phyloP scores from a whole-genome alignment of 2,329 filamentous ascomycete genomes.

The Apiospora phragmitis region DNA sequence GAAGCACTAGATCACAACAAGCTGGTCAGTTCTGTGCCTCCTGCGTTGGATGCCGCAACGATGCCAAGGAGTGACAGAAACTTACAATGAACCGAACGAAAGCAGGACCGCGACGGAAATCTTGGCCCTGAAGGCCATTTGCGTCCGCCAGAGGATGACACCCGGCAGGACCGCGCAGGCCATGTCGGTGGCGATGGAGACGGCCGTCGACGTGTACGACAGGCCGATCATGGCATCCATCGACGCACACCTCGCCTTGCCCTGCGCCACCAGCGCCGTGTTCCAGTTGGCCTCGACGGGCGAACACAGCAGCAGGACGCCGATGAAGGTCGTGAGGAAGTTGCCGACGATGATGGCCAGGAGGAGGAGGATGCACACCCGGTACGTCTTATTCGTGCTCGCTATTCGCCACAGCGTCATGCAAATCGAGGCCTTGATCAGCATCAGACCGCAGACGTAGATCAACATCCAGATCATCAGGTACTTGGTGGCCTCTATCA shows the following conservation, averaged over 20 bases:
- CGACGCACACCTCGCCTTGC: conserved; percentile 18
- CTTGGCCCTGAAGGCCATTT: conserved; percentile 29
- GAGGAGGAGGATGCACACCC: conserved; percentile 22
- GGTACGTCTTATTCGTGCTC: conserved; percentile 21
- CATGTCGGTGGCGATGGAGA: conserved; percentile 34
- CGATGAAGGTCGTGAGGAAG: conserved; percentile 33
- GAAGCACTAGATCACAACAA: conserved; percentile 21
- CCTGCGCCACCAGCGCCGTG: conserved; percentile 30
- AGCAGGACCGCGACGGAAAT: conserved; percentile 25
- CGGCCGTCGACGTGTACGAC: conserved; percentile 30
- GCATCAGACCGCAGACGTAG: conserved; percentile 25
- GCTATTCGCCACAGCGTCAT: conserved; percentile 36
- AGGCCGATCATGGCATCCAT: conserved; percentile 26
- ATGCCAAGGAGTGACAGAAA: background rate
- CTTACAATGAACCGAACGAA: conserved; percentile 29
- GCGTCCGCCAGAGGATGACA: conserved; percentile 32
- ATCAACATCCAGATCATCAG: conserved; percentile 29
- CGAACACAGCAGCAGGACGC: conserved; percentile 30
- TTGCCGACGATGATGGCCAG: conserved; percentile 25
- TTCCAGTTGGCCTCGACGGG: conserved; percentile 33
- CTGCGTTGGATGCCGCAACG: background rate
- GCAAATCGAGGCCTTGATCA: conserved; percentile 37
- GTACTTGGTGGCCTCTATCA: conserved; percentile 20
- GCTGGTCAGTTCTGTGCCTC: background rate
- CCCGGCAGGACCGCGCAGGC: conserved; percentile 32